These are phyloP conservation scores for Naematelia aurantialba DNA, from an alignment of 768 basidiomycete species.

Conservation along the genomic window DNA sequence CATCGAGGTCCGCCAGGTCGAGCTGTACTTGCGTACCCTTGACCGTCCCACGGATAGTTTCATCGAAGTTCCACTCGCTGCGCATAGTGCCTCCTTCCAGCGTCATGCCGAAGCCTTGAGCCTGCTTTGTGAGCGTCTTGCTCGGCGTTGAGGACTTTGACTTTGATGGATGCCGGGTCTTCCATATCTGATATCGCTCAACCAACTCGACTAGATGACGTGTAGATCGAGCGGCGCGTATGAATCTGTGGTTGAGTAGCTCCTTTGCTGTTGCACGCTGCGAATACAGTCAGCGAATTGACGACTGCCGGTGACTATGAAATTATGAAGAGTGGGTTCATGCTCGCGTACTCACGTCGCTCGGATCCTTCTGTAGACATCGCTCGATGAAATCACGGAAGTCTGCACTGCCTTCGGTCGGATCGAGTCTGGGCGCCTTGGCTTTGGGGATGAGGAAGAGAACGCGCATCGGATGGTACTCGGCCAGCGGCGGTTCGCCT, in stretches of 20 bases:
- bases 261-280: slow-evolving; percentile 91
- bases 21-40: slow-evolving; percentile 34
- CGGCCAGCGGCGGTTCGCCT: slow-evolving; percentile 91
- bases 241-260: slow-evolving; percentile 88
- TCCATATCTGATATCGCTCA: slow-evolving; percentile 78
- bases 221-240: slow-evolving; percentile 76
- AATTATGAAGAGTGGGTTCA: no score
- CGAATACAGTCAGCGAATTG: no score
- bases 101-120: slow-evolving; percentile 20
- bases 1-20: slow-evolving; percentile 34
- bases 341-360: slow-evolving; percentile 58
- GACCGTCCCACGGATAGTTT: slow-evolving; percentile 45
- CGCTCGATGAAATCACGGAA: slow-evolving; percentile 91
- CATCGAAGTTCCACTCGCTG: slow-evolving; percentile 90
- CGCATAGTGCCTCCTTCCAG: slow-evolving; percentile 58
- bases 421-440: slow-evolving; percentile 84
- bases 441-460: slow-evolving; percentile 97
- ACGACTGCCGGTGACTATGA: no score
- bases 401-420: slow-evolving; percentile 58
- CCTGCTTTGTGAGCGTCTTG: slow-evolving; percentile 50
- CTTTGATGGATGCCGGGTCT: slow-evolving; percentile 58
- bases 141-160: slow-evolving; percentile 52
- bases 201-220: slow-evolving; percentile 80
- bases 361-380: slow-evolving; percentile 90
- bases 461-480: slow-evolving; percentile 98